phyloP scores from a whole-genome alignment of 2,329 filamentous ascomycete species.

The Colletotrichum sp. region DNA sequence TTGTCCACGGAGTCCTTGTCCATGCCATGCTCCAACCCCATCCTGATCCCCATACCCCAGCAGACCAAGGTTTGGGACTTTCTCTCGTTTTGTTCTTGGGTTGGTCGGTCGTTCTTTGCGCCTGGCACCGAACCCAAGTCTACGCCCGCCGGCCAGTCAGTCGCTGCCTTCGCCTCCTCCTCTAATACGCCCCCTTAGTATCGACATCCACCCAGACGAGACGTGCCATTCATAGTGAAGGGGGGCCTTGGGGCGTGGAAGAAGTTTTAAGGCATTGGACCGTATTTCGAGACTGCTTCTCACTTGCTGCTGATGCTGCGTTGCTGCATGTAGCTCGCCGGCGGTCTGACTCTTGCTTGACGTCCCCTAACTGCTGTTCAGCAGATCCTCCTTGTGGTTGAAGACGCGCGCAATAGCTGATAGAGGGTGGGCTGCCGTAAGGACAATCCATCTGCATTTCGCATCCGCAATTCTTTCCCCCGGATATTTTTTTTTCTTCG shows the following conservation, averaged over 20 bases:
- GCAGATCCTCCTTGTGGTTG: not conserved
- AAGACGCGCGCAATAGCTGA: not conserved
- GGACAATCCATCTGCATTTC: not conserved
- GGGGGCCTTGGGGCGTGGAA: not conserved
- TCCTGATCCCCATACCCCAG: slow-evolving; percentile 16
- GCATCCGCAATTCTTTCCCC: not conserved
- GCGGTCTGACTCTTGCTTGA: not conserved
- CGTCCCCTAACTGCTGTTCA: not conserved
- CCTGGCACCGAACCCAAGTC: not conserved
- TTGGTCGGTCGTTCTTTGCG: not conserved
- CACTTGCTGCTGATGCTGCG: not conserved
- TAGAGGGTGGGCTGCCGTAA: not conserved
- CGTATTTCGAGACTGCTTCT: not conserved
- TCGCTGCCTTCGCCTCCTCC: not conserved
- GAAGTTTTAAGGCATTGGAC: not conserved
- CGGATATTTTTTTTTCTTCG: not conserved
- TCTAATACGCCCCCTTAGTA: not conserved
- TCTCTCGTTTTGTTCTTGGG: not conserved
- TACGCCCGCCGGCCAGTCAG: slow-evolving; percentile 5
- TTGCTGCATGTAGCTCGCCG: not conserved
- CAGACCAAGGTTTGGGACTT: slow-evolving; percentile 8
- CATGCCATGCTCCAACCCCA: slow-evolving; percentile 4
- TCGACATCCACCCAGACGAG: not conserved
- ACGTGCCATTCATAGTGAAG: not conserved
- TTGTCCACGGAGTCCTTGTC: not conserved